Percentiles rank a stretch among this genome's conserved stretches.
Evolutionary conservation across 2,329 filamentous ascomycete species (phyloP).

Genomic region (Cladophialophora yegresii): DNA sequence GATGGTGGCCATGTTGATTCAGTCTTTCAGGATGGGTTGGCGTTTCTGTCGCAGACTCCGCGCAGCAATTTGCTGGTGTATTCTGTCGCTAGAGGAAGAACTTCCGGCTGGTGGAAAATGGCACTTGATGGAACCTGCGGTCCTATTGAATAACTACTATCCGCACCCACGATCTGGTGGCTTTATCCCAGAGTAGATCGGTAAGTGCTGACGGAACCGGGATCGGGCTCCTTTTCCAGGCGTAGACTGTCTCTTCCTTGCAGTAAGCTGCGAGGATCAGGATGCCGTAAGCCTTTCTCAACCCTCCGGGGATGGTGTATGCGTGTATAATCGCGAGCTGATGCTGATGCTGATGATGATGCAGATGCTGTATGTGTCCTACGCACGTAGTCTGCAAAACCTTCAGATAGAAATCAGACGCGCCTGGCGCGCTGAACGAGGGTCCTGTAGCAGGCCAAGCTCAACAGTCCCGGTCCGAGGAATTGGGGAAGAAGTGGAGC

Average conservation of each 20-base stretch:
- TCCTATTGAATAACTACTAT: neutral
- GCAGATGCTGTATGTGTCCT: neutral
- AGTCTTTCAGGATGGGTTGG: neutral
- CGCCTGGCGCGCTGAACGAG: neutral
- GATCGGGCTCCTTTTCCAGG: neutral
- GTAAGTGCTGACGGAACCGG: neutral
- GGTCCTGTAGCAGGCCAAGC: neutral
- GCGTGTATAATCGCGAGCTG: neutral
- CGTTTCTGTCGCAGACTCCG: neutral
- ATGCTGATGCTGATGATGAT: too few species aligned
- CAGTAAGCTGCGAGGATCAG: neutral
- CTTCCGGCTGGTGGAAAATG: neutral
- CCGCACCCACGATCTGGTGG: neutral
- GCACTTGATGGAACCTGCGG: neutral
- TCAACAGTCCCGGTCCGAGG: neutral
- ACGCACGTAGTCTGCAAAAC: neutral
- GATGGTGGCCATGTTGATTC: slow-evolving; percentile 24
- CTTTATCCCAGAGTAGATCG: neutral
- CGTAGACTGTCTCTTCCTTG: too few species aligned
- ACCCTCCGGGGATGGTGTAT: neutral
- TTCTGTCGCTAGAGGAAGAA: neutral
- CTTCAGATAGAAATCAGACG: neutral
- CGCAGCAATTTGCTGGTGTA: neutral
- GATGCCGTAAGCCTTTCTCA: neutral
- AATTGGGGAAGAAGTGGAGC: neutral